Percentiles rank a stretch among this genome's conserved stretches.
These are phyloP conservation scores for Kodamaea alishanica DNA, from an alignment of 1,139 yeast species.

Conservation along the genomic window DNA sequence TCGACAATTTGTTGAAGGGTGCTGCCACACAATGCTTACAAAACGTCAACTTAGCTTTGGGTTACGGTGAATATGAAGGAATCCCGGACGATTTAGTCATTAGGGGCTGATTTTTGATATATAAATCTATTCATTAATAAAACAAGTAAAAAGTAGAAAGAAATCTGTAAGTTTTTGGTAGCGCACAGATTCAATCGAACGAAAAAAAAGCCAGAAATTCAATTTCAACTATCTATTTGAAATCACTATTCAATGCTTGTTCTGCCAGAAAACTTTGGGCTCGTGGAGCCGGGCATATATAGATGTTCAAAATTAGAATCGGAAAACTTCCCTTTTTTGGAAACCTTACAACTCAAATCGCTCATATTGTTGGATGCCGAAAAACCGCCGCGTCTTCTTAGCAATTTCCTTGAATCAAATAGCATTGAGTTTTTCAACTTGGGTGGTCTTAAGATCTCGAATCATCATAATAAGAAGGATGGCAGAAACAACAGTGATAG, in stretches of 20 bases:
- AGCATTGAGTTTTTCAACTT: conserved; percentile 43
- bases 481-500: background rate
- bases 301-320: conserved; percentile 53
- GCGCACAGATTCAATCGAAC: background rate
- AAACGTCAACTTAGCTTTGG: conserved; percentile 84
- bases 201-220: background rate
- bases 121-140: background rate
- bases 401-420: conserved; percentile 43
- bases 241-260: conserved; percentile 49
- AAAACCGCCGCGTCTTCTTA: conserved; percentile 57
- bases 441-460: conserved; percentile 43
- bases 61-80: conserved; percentile 92
- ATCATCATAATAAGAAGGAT: conserved; percentile 30
- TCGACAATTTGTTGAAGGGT: conserved; percentile 93
- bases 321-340: conserved; percentile 62
- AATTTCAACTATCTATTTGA: background rate
- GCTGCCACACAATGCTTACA: conserved; percentile 98
- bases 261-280: conserved; percentile 76
- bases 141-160: background rate
- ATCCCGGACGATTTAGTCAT: conserved; percentile 64
- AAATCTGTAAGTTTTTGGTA: background rate
- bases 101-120: conserved; percentile 35
- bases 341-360: conserved; percentile 56
- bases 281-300: conserved; percentile 70
- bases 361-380: conserved; percentile 67